phyloP scores from a whole-genome alignment of 352 stramenopile species.

The Phytopythium cucurbitacearum region DNA sequence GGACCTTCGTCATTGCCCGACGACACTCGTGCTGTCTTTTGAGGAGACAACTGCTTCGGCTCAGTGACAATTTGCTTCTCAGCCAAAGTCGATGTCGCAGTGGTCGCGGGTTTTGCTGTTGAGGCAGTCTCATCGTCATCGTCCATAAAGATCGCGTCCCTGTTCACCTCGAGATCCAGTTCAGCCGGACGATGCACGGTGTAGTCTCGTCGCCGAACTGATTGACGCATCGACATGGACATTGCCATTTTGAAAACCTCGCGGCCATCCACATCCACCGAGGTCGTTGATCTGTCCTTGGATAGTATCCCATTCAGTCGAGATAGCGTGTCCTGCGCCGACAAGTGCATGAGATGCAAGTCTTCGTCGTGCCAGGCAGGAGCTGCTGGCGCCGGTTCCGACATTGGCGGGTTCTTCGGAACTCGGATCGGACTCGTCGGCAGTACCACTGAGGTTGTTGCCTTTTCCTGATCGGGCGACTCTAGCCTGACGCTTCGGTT shows the following conservation, averaged over 20 bases:
- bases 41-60: neutral
- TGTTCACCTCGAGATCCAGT: slow-evolving; percentile 47
- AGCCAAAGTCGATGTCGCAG: neutral
- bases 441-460: slow-evolving; percentile 6
- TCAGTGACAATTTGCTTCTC: neutral
- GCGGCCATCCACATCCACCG: slow-evolving; percentile 20
- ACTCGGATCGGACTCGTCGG: slow-evolving; percentile 53
- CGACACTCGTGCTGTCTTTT: neutral
- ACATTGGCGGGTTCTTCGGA: slow-evolving; percentile 17
- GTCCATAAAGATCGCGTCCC: slow-evolving; percentile 67
- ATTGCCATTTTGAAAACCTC: slow-evolving; percentile 29
- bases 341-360: slow-evolving; percentile 50
- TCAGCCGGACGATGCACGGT: slow-evolving; percentile 28
- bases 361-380: slow-evolving; percentile 46
- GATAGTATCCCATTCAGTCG: slow-evolving; percentile 56
- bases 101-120: neutral
- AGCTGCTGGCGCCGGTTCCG: slow-evolving; percentile 10
- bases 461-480: neutral
- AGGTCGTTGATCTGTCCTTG: slow-evolving; percentile 24
- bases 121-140: neutral
- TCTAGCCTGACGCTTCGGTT: slow-evolving; percentile 6
- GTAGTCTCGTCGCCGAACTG: slow-evolving; percentile 55
- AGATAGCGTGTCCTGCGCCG: slow-evolving; percentile 59
- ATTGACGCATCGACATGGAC: slow-evolving; percentile 60
- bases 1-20: slow-evolving; percentile 11